Conservation (phyloP, 78 protist species). For the Dictyostelium capitatum region DNA sequence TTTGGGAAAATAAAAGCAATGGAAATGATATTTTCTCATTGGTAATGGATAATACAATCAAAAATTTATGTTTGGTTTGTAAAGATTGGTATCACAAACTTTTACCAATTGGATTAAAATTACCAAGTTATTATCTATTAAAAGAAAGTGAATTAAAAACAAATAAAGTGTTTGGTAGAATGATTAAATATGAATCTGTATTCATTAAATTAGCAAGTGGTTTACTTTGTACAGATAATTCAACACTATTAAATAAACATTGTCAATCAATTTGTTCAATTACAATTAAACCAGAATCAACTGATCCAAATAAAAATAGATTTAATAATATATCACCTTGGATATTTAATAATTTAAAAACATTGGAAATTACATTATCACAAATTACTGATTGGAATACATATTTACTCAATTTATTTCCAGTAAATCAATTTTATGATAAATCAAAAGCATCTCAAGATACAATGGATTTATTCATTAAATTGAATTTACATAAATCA, state of each 20-base stretch:
- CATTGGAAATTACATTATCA: not conserved
- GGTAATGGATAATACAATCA: not conserved
- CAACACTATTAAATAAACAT: not conserved
- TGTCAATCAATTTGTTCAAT: not conserved
- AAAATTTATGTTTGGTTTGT: not conserved
- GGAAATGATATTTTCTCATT: not conserved
- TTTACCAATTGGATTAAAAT: not conserved
- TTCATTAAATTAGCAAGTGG: not conserved
- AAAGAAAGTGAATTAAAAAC: not conserved
- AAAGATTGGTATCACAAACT: not conserved
- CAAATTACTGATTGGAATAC: not conserved
- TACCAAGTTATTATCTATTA: not conserved
- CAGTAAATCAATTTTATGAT: not conserved
- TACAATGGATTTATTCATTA: not conserved
- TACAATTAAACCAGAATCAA: not conserved
- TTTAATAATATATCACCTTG: not conserved
- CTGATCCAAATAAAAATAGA: not conserved
- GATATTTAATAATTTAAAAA: not conserved
- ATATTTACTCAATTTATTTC: not conserved
- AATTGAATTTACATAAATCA: not conserved
- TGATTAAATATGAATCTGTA: not conserved
- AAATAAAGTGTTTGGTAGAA: not conserved
- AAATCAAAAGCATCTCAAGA: not conserved
- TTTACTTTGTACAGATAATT: not conserved
- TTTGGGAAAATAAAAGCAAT: not conserved